Conservation (phyloP, 345 rosid genomes). For the Pistacia vera region DNA sequence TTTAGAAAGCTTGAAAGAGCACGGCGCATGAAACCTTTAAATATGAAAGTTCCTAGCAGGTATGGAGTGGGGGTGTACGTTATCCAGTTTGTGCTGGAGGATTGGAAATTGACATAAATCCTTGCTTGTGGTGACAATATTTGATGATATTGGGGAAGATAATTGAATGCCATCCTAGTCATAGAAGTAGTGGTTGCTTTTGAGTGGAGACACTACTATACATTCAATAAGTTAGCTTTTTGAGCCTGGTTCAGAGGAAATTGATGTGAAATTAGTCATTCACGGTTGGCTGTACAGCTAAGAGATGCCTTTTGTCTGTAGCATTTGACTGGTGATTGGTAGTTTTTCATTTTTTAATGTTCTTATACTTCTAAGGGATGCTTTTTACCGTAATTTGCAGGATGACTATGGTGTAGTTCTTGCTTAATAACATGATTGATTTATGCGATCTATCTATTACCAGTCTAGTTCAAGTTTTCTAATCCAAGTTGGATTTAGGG, state of each 20-base stretch:
- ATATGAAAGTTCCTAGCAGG: constrained; percentile 3
- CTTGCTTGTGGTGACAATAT: not conserved
- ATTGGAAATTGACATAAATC: not conserved
- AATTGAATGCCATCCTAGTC: not conserved
- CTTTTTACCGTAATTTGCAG: not conserved
- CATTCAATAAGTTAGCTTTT: not conserved
- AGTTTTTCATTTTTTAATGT: no score
- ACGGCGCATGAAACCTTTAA: not conserved
- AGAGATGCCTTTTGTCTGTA: not conserved
- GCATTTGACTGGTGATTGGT: not conserved
- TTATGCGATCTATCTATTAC: not conserved
- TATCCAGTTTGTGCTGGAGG: constrained; percentile 6
- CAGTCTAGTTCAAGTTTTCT: not conserved
- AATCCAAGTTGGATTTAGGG: no score
- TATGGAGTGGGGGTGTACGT: not conserved
- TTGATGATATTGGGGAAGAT: not conserved
- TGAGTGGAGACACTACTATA: not conserved
- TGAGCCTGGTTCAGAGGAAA: not conserved
- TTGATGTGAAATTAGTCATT: not conserved
- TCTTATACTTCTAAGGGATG: not conserved
- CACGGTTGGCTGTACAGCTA: not conserved
- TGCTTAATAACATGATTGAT: not conserved
- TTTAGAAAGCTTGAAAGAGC: constrained; percentile 10
- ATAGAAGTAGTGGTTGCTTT: not conserved
- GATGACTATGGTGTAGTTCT: not conserved